A percentile compares a stretch with the other conserved stretches of the same genome.
These are phyloP conservation scores for Breynia disticha DNA, from an alignment of 441 rosid genomes.

Conservation along the genomic window DNA sequence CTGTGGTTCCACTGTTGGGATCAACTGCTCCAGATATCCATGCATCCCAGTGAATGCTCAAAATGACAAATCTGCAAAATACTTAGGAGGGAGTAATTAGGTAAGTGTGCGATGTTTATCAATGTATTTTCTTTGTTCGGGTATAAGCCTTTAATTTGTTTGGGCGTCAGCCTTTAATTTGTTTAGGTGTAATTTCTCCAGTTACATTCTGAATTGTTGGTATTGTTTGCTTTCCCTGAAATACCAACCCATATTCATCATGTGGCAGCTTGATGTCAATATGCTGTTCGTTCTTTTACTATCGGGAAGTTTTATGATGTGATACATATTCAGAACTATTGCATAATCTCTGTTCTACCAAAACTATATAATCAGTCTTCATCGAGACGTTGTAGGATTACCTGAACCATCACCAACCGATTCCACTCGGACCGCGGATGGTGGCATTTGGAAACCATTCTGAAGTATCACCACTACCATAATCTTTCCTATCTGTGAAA, in stretches of 20 bases:
- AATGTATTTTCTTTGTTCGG: no score
- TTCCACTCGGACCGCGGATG: background rate
- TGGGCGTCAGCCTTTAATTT: background rate
- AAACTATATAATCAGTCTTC: no score
- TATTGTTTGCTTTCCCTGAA: slow-evolving; percentile 59
- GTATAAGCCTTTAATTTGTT: background rate
- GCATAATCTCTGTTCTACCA: no score
- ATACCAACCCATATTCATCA: slow-evolving; percentile 5
- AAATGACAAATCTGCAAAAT: slow-evolving; percentile 45
- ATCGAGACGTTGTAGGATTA: slow-evolving; percentile 1
- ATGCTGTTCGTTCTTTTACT: background rate
- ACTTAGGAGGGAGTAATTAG: background rate
- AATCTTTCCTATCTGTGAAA: slow-evolving; percentile 65
- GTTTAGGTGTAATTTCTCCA: slow-evolving; percentile 37
- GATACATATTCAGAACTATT: background rate
- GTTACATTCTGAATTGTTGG: slow-evolving; percentile 68
- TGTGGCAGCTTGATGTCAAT: background rate
- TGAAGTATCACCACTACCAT: slow-evolving; percentile 25
- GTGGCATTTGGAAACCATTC: background rate
- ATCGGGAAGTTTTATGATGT: background rate
- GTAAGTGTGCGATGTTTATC: background rate
- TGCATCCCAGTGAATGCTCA: slow-evolving; percentile 87
- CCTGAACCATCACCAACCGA: background rate
- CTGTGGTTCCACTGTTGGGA: slow-evolving; percentile 87
- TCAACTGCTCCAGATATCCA: slow-evolving; percentile 95